A percentile compares a stretch with the other conserved stretches of the same genome.
These are phyloP conservation scores for Blattamonas nauphoetae DNA, from an alignment of 78 protist species.

Conservation along the genomic window DNA sequence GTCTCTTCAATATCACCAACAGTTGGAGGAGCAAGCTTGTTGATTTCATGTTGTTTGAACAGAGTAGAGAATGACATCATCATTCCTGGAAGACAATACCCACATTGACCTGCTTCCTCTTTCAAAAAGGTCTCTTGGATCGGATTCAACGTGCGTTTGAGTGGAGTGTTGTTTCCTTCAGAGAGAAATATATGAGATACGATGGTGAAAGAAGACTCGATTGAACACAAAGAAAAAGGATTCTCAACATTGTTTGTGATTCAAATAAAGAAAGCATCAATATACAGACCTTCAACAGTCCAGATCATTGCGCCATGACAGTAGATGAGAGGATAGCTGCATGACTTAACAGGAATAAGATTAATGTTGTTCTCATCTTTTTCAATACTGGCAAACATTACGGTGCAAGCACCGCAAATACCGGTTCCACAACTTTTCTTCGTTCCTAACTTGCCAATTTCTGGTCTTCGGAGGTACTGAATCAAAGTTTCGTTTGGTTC, in stretches of 20 bases:
- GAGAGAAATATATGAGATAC: not conserved
- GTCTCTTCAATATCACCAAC: slow-evolving; percentile 23
- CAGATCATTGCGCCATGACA: slow-evolving; percentile 50
- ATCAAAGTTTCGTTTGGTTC: slow-evolving; percentile 15
- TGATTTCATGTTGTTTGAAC: not conserved
- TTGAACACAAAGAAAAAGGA: not conserved
- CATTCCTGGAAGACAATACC: slow-evolving; percentile 85
- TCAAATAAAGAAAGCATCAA: not conserved
- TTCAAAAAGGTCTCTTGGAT: slow-evolving; percentile 43
- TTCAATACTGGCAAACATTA: slow-evolving; percentile 50
- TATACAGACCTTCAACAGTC: slow-evolving; percentile 78
- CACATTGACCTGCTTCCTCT: slow-evolving; percentile 77
- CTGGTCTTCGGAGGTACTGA: slow-evolving; percentile 19
- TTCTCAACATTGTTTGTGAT: not conserved
- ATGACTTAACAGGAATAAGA: slow-evolving; percentile 51
- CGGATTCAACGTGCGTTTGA: slow-evolving; percentile 13
- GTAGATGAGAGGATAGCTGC: slow-evolving; percentile 62
- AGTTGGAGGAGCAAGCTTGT: not conserved
- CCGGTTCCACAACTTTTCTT: slow-evolving; percentile 87
- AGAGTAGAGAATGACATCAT: slow-evolving; percentile 48
- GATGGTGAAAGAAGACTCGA: not conserved
- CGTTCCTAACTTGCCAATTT: slow-evolving; percentile 57
- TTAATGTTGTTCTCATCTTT: not conserved
- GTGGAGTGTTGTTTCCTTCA: not conserved
- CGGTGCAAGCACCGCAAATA: slow-evolving; percentile 89